Conservation (phyloP, 179 eudicot species). For the Silene noctiflora region DNA sequence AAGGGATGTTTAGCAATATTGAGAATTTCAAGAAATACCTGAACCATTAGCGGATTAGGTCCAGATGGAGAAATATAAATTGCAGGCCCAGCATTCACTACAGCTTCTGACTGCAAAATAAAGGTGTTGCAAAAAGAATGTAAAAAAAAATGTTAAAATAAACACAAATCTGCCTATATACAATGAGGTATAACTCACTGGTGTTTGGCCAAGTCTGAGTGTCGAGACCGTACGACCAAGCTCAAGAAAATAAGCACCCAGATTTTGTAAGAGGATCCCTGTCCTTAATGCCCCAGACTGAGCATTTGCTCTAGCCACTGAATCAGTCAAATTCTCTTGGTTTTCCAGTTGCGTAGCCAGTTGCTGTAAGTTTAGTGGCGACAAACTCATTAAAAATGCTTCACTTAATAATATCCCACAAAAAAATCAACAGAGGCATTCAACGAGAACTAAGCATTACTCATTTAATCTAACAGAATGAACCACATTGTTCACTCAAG, state of each 20-base stretch:
- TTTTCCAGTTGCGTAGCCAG: conserved; percentile 53
- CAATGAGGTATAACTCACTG: conserved; percentile 46
- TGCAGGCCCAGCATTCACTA: conserved; percentile 92
- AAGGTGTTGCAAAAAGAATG: conserved; percentile 7
- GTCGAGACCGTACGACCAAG: conserved; percentile 91
- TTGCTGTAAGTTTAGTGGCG: conserved; percentile 48
- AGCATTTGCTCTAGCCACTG: conserved; percentile 44
- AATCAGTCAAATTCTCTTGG: conserved; percentile 58
- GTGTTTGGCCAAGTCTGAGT: conserved; percentile 76
- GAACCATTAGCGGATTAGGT: conserved; percentile 98
- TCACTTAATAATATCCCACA: not conserved
- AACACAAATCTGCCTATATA: conserved; percentile 13
- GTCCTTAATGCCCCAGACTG: conserved; percentile 65
- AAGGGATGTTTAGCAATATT: not conserved
- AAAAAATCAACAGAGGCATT: not conserved
- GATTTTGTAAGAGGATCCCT: conserved; percentile 69
- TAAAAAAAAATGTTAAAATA: not conserved
- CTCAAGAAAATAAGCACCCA: conserved; percentile 91
- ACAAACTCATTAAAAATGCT: not conserved
- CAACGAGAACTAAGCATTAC: not conserved
- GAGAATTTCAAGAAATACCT: conserved; percentile 44
- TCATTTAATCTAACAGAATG: not conserved
- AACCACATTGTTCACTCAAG: not conserved
- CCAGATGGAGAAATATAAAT: conserved; percentile 78
- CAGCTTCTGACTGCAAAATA: conserved; percentile 64